phyloP scores from a whole-genome alignment of 257 asterid species.

The Eustoma russellianum region DNA sequence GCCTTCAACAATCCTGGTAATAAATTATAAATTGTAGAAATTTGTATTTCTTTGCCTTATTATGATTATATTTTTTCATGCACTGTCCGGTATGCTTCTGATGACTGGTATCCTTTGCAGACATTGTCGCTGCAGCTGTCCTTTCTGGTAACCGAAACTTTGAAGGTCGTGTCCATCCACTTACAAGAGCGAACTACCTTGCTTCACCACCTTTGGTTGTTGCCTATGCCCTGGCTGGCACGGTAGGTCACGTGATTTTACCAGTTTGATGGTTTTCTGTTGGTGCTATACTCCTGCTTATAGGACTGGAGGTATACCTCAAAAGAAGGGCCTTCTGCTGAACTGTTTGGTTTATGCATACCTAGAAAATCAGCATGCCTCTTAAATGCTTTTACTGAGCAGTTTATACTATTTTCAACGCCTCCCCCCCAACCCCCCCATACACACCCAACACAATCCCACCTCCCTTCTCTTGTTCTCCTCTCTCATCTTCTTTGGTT shows the following conservation, averaged over 20 bases:
- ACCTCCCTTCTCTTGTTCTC: too few species aligned
- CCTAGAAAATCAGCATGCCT: too few species aligned
- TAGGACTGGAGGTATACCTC: too few species aligned
- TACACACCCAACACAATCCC: too few species aligned
- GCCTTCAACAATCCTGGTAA: not conserved
- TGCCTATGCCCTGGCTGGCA: constrained; percentile 94
- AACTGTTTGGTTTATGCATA: too few species aligned
- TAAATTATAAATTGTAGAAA: not conserved
- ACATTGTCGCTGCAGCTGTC: constrained; percentile 84
- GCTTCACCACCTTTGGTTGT: constrained; percentile 87
- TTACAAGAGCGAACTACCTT: constrained; percentile 88
- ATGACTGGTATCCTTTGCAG: constrained; percentile 28
- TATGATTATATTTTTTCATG: not conserved
- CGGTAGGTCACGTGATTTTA: constrained; percentile 33
- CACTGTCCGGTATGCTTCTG: not conserved
- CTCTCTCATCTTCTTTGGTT: too few species aligned
- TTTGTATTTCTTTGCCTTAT: not conserved
- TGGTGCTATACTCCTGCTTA: too few species aligned
- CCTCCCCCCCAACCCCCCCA: too few species aligned
- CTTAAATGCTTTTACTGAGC: too few species aligned
- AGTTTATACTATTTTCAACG: too few species aligned
- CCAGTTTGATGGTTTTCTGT: too few species aligned
- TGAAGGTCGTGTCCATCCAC: constrained; percentile 91
- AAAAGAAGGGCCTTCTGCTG: too few species aligned
- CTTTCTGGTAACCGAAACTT: constrained; percentile 91